Evolutionary conservation across 768 basidiomycete genomes (phyloP).

Genomic region (Tulasnella sp.): DNA sequence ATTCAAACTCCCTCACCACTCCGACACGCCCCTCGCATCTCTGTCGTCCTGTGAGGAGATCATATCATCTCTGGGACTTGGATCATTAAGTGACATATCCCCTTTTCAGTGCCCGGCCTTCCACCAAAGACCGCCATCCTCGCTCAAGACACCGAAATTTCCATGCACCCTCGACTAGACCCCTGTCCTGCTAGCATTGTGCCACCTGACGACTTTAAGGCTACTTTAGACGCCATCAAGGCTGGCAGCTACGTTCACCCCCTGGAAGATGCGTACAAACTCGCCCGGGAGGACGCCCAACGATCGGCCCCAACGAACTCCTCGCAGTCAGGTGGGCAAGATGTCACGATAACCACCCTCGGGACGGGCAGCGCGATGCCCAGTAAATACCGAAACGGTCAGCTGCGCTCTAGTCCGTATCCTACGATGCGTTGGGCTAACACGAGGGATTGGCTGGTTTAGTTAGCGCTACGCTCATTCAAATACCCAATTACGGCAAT

Average conservation of each 20-base stretch:
- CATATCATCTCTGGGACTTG: neutral
- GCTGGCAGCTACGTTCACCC: neutral
- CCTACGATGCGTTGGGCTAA: neutral
- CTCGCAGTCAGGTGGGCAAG: conserved; percentile 35
- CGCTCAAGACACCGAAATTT: conserved; percentile 30
- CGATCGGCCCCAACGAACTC: neutral
- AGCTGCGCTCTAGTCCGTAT: conserved; percentile 13
- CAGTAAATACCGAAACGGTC: conserved; percentile 79
- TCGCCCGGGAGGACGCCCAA: neutral
- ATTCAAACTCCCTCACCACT: conserved; percentile 56
- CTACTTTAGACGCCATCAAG: neutral
- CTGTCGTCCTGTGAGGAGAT: conserved; percentile 19
- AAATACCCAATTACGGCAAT: conserved; percentile 58
- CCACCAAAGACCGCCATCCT: conserved; percentile 38
- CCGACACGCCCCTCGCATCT: conserved; percentile 29
- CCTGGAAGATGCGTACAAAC: neutral
- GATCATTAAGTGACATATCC: neutral
- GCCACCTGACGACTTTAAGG: neutral
- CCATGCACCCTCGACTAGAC: conserved; percentile 37
- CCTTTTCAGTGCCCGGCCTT: conserved; percentile 29
- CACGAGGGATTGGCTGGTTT: neutral
- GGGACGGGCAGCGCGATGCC: conserved; percentile 87
- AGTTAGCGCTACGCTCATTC: conserved; percentile 70
- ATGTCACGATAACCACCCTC: conserved; percentile 60
- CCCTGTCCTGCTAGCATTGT: conserved; percentile 28